Evolutionary conservation across 2,329 filamentous ascomycete species (phyloP).

Genomic region (Penicillium freii): DNA sequence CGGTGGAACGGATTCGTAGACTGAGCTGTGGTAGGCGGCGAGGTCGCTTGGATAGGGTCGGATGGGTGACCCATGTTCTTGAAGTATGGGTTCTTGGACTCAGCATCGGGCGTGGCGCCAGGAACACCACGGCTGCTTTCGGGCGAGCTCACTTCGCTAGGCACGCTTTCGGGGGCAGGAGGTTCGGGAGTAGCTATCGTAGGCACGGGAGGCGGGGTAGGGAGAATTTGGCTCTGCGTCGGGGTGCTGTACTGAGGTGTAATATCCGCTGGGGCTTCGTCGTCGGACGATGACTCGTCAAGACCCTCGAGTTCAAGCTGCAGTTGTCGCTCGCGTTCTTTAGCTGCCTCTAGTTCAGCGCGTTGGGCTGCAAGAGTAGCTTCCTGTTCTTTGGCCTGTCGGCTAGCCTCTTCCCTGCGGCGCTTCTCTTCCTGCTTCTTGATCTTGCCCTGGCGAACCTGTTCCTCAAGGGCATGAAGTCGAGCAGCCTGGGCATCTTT

Average conservation of each 20-base stretch:
- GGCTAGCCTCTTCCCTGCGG: constrained; percentile 81
- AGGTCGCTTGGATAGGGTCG: constrained; percentile 49
- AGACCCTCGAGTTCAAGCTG: constrained; percentile 80
- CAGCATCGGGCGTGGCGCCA: constrained; percentile 60
- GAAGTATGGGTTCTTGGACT: constrained; percentile 94
- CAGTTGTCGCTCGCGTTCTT: constrained; percentile 84
- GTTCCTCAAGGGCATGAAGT: constrained; percentile 85
- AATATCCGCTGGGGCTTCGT: constrained; percentile 72
- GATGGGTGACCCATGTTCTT: constrained; percentile 75
- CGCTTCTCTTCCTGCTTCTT: constrained; percentile 97
- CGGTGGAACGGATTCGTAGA: constrained; percentile 98
- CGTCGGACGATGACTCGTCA: constrained; percentile 74
- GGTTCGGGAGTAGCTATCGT: constrained; percentile 26
- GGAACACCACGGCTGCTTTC: constrained; percentile 51
- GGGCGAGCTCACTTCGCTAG: constrained; percentile 51
- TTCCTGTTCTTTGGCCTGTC: constrained; percentile 86
- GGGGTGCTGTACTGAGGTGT: constrained; percentile 61
- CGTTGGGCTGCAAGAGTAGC: constrained; percentile 76
- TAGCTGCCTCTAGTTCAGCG: constrained; percentile 87
- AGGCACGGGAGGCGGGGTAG: constrained; percentile 35
- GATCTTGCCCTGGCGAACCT: constrained; percentile 87
- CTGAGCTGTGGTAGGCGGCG: constrained; percentile 52
- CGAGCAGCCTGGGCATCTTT: constrained; percentile 78
- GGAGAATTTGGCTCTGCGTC: constrained; percentile 56
- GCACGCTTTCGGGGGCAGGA: constrained; percentile 47